Evolutionary conservation across 1,139 yeast species (phyloP), one percentile per base, ranked within the genome.

Genomic region (Pichia inconspicua): DNA sequence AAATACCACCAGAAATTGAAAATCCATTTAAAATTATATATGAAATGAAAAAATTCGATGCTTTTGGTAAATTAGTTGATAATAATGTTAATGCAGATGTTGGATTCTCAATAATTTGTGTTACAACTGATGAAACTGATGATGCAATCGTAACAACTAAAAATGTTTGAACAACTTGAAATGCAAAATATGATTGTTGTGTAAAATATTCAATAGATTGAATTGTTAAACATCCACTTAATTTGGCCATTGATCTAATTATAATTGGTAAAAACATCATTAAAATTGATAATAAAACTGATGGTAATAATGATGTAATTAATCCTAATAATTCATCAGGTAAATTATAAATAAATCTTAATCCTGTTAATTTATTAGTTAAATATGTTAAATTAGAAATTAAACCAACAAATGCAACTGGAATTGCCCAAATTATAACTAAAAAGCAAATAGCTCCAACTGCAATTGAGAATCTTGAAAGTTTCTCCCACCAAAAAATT

Each of bases 71-170:
- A 58, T 86, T 85, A 6, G 75, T 71, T 0, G 95, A 95, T 42
- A 87, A 66, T 47, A 86, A 65, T 5, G 78, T 70, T 1, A 95
- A 88, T 9, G 85, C 77, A 1, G 85, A 78, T 0, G 82, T 77
- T 3, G 96, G 96, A 52, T 80, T 80, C 49, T 79, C 80, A 7
- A 87, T 67, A 3, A 84, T 68, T 53, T 78, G 82, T 53, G 80
- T 80, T 41, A 84, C 66, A 0, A 88, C 75, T 4, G 81, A 80
- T 0, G 87, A 78, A 10, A 86, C 68, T 35, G 96, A 89, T 0
- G 95, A 83, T 59, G 94, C 86, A 39, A 89, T 77, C 0, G 96
- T 84, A 3, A 89, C 89, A 39, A 89, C 94, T 41, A 89, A 64
- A 56, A 89, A 89, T 39, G 87, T 79, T 58, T 89, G 96, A 42